A percentile compares a stretch with the other conserved stretches of the same genome.
Conservation (phyloP, 2,329 filamentous ascomycete genomes). For the Xylaria sp. region DNA sequence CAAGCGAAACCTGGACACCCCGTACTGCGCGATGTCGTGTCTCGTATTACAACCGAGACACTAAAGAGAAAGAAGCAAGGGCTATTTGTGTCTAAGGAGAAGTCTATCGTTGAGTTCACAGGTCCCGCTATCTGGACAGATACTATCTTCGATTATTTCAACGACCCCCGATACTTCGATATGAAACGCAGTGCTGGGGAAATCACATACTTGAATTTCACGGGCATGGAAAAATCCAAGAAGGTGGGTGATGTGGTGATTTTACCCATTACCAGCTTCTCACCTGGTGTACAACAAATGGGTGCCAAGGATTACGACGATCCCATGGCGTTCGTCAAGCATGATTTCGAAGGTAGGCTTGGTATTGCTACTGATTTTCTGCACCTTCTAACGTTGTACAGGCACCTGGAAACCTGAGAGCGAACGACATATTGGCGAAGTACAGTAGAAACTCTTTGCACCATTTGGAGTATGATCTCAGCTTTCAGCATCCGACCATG, state of each 20-base stretch:
- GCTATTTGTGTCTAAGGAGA: constrained; percentile 63
- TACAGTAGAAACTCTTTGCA: constrained; percentile 42
- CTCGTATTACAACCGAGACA: constrained; percentile 84
- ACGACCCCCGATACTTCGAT: constrained; percentile 88
- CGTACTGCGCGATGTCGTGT: constrained; percentile 85
- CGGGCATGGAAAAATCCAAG: constrained; percentile 82
- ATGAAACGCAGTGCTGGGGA: constrained; percentile 74
- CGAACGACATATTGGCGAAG: constrained; percentile 74
- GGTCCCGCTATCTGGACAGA: constrained; percentile 97
- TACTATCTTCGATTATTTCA: constrained; percentile 90
- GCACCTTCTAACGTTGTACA: constrained; percentile 50
- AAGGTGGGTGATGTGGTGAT: constrained; percentile 94
- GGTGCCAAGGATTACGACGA: constrained; percentile 87
- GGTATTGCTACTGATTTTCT: background rate
- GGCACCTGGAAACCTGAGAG: constrained; percentile 81
- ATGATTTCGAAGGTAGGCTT: constrained; percentile 87
- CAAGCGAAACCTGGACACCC: constrained; percentile 95
- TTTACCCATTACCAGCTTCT: constrained; percentile 96
- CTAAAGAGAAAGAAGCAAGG: constrained; percentile 74
- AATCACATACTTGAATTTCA: constrained; percentile 89
- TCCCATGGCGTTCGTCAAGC: constrained; percentile 97
- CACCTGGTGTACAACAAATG: constrained; percentile 93
- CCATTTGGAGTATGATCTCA: constrained; percentile 36
- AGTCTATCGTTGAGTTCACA: constrained; percentile 90
- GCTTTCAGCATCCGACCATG: constrained; percentile 11